Evolutionary conservation across 768 basidiomycete species (phyloP), one percentile per base, ranked within the genome.

Genomic region (Tephrocybe sp.): DNA sequence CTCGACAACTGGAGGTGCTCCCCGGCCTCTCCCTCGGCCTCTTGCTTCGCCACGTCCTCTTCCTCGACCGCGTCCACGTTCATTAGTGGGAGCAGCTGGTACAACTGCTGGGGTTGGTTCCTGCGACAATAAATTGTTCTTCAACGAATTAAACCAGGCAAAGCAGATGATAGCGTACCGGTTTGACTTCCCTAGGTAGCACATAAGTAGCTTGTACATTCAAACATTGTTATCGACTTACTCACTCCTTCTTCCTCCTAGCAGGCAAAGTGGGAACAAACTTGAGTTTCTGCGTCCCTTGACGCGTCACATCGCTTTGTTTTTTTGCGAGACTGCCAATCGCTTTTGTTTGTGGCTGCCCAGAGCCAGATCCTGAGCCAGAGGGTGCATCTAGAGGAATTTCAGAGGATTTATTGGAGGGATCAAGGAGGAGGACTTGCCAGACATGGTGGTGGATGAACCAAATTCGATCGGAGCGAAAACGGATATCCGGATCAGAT

Each of bases 201-300:
- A 3, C 39, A 52, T 50, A 41, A 47, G 43, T 49, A 36, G 43
- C 24, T 40, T 31, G 25, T 23, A 15, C 48, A 27, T 42, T n/a
- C n/a, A 33, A 42, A 2, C 36, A 46, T 46, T 38, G 13, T 36
- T 12, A 36, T 34, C 40, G 36, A 62, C 65, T 60, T 55, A 77
- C 83, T 74, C 69, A 88, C 84, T 87, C 86, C 72, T 88, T 90
- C 72, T 84, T 87, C 56, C 88, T 78, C 56, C 86, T 72, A n/a
- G 77, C 64, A 12, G 88, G 87, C 45, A 91, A 73, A 5, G 84
- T 86, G 0, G 89, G 89, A 7, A 85, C 80, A 57, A 91, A 91
- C 64, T 87, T 90, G 66, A 90, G 78, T 63, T 82, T 91, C 60
- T 83, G 82, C 1, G 84, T 76, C 37, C 87, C 86, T 50, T 85